Evolutionary conservation across 768 basidiomycete species (phyloP).

Genomic region (Gymnopilus dilepis): DNA sequence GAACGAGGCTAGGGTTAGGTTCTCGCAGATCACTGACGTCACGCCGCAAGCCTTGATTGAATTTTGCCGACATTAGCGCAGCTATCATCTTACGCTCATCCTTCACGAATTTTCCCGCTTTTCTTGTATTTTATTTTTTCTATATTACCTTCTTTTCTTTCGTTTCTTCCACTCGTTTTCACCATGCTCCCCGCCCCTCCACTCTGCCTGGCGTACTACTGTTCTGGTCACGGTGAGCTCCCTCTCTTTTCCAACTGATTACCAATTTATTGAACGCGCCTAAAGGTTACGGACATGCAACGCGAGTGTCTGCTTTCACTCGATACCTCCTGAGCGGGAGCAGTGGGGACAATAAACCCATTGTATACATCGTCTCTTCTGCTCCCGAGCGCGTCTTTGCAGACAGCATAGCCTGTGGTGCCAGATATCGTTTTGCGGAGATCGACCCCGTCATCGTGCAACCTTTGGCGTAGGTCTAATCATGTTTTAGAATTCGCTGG

Average conservation of each 20-base stretch:
- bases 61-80: not conserved
- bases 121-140: not conserved
- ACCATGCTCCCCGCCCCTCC: not conserved
- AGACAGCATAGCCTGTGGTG: constrained; percentile 65
- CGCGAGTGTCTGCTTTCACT: constrained; percentile 78
- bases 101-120: not conserved
- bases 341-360: constrained; percentile 40
- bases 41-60: not conserved
- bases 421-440: constrained; percentile 69
- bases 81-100: not conserved
- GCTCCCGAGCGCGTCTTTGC: constrained; percentile 76
- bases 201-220: constrained; percentile 66
- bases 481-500: not conserved
- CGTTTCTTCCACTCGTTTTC: not conserved
- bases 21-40: constrained; percentile 6
- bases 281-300: constrained; percentile 83
- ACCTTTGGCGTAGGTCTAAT: constrained; percentile 67
- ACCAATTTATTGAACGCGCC: not conserved
- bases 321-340: constrained; percentile 57
- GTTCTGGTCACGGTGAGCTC: constrained; percentile 72
- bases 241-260: not conserved
- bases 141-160: not conserved
- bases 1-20: constrained; percentile 24
- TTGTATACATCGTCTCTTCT: constrained; percentile 71
- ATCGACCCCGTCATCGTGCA: constrained; percentile 85